Evolutionary conservation across 176 grass and related monocot species (phyloP).

Genomic region (Tuctoria greenei): DNA sequence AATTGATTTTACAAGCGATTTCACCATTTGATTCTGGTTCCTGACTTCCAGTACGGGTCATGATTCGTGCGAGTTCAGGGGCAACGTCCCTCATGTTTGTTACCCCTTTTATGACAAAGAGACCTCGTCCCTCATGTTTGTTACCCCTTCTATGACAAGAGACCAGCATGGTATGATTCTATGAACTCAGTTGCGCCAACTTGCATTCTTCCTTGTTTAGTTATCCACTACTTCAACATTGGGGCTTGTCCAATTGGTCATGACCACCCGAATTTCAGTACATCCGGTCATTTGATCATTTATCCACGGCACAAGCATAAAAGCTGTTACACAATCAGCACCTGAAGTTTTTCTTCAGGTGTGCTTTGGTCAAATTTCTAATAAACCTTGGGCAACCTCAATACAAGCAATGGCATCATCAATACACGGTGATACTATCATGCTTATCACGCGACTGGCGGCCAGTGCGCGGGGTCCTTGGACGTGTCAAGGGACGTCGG

Average conservation of each 20-base stretch:
- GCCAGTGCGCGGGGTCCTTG: constrained; percentile 81
- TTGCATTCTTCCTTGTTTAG: not conserved
- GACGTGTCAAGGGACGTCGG: constrained; percentile 87
- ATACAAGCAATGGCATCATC: constrained; percentile 1
- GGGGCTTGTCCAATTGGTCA: constrained; percentile 17
- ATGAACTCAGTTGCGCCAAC: not conserved
- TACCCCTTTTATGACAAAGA: too few species aligned
- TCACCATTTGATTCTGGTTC: not conserved
- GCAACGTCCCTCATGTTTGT: not conserved
- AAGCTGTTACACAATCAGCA: constrained; percentile 38
- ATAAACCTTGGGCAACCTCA: constrained; percentile 18
- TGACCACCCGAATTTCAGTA: constrained; percentile 11
- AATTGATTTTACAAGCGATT: not conserved
- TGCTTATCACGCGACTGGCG: constrained; percentile 73
- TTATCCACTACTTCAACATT: constrained; percentile 1
- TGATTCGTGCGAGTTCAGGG: not conserved
- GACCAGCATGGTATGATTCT: too few species aligned
- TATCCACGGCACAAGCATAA: constrained; percentile 34
- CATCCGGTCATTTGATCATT: constrained; percentile 31
- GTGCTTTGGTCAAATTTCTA: constrained; percentile 31
- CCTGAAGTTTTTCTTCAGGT: constrained; percentile 27
- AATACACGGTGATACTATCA: not conserved
- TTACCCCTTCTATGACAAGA: too few species aligned
- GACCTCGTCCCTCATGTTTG: not conserved
- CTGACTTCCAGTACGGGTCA: not conserved